Conservation (phyloP, 768 basidiomycete species). For the Termitomyces sp. region DNA sequence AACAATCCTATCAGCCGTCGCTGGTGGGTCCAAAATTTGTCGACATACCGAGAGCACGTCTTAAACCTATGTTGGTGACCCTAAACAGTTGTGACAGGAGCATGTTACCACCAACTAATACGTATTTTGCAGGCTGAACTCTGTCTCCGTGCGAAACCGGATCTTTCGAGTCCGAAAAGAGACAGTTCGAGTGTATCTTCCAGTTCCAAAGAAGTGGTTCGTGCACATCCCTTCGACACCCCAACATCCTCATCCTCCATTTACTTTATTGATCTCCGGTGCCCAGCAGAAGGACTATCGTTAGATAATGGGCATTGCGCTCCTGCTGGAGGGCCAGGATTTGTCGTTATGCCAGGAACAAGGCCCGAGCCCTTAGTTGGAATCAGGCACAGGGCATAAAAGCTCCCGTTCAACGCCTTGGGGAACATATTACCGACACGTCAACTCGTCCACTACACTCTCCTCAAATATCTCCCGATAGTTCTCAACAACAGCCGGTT, state of each 20-base stretch:
- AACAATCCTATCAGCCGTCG: background rate
- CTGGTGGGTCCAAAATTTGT: too few species aligned
- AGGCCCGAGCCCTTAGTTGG: background rate
- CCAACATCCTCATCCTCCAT: background rate
- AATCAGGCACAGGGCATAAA: background rate
- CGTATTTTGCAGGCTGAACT: background rate
- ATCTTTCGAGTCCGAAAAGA: background rate
- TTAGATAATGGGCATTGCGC: background rate
- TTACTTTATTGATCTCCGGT: background rate
- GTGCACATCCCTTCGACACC: background rate
- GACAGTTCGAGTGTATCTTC: background rate
- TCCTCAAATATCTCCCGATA: background rate
- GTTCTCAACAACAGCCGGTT: background rate
- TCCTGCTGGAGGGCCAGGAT: background rate
- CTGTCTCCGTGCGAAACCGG: background rate
- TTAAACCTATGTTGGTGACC: too few species aligned
- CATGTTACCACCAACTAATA: background rate
- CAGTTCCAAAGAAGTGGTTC: background rate
- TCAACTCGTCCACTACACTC: background rate
- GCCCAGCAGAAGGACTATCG: background rate
- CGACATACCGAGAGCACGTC: too few species aligned
- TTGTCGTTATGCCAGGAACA: background rate
- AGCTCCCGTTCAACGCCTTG: background rate
- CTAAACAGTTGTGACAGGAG: background rate
- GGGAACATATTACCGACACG: background rate